These are phyloP conservation scores for Emergomyces pasteurianus DNA, from an alignment of 2,329 filamentous ascomycete genomes.

Conservation along the genomic window DNA sequence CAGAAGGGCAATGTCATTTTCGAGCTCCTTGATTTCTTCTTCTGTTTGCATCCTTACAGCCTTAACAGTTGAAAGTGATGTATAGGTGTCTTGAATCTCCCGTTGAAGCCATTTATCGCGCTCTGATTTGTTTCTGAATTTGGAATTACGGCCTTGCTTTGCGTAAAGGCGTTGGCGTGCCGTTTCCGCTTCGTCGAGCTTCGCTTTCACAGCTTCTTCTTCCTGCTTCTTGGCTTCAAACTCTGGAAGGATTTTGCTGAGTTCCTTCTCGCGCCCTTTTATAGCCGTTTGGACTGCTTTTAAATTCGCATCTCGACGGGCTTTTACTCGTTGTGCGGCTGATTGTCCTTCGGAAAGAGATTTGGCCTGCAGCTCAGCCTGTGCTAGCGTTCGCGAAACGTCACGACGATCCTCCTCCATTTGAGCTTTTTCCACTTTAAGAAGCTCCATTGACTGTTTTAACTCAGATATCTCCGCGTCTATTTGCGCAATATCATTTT, in stretches of 20 bases:
- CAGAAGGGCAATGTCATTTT: constrained; percentile 57
- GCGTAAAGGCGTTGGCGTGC: constrained; percentile 68
- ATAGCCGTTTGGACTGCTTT: constrained; percentile 63
- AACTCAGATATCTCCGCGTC: constrained; percentile 69
- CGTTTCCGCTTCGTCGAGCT: constrained; percentile 65
- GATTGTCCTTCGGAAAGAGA: constrained; percentile 72
- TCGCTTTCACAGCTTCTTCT: constrained; percentile 57
- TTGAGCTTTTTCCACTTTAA: constrained; percentile 74
- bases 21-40: constrained; percentile 65
- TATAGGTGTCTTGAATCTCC: constrained; percentile 69
- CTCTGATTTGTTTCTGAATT: constrained; percentile 79
- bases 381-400: constrained; percentile 64
- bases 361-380: constrained; percentile 75
- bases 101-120: constrained; percentile 71
- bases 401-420: constrained; percentile 84
- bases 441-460: constrained; percentile 69
- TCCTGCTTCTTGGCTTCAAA: constrained; percentile 62
- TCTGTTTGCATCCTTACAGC: constrained; percentile 72
- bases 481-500: constrained; percentile 65
- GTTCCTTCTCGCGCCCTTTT: constrained; percentile 60
- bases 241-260: constrained; percentile 61
- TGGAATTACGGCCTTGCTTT: constrained; percentile 80
- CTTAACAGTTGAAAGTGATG: constrained; percentile 66
- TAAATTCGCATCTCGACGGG: constrained; percentile 60
- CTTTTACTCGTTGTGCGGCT: constrained; percentile 59